Conservation (phyloP, 805 yeast species). For the Nakazawaea wickerhamii region DNA sequence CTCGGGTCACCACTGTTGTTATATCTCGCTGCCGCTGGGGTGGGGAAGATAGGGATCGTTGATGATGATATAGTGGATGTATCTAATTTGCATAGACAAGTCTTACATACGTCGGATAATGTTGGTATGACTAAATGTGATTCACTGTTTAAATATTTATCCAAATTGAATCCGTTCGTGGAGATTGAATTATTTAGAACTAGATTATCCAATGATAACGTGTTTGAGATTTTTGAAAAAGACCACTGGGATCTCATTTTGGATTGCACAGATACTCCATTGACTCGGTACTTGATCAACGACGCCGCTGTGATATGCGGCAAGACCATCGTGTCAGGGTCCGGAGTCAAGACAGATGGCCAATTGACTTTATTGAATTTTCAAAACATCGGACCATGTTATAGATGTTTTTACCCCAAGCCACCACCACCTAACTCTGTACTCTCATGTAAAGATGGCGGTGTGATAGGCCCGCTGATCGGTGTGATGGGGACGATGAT, state of each 20-base stretch:
- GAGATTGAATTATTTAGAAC: slow-evolving; percentile 44
- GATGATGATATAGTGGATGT: slow-evolving; percentile 82
- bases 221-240: slow-evolving; percentile 51
- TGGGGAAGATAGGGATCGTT: slow-evolving; percentile 79
- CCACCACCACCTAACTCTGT: slow-evolving; percentile 87
- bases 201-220: slow-evolving; percentile 49
- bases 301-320: slow-evolving; percentile 71
- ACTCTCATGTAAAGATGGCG: slow-evolving; percentile 86
- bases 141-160: slow-evolving; percentile 59
- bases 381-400: slow-evolving; percentile 74
- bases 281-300: slow-evolving; percentile 77
- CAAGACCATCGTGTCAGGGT: slow-evolving; percentile 80
- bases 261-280: slow-evolving; percentile 95
- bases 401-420: slow-evolving; percentile 84
- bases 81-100: slow-evolving; percentile 87
- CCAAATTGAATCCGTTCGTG: slow-evolving; percentile 64
- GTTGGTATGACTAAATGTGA: slow-evolving; percentile 74
- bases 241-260: slow-evolving; percentile 63
- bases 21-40: slow-evolving; percentile 83
- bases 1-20: slow-evolving; percentile 88
- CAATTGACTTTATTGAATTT: slow-evolving; percentile 77
- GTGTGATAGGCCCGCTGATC: slow-evolving; percentile 94
- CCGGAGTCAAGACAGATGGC: slow-evolving; percentile 89
- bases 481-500: slow-evolving; percentile 86
- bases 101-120: slow-evolving; percentile 61